These are phyloP conservation scores for Magnolia sinica DNA, from an alignment of 164 flowering plant species.

Conservation along the genomic window DNA sequence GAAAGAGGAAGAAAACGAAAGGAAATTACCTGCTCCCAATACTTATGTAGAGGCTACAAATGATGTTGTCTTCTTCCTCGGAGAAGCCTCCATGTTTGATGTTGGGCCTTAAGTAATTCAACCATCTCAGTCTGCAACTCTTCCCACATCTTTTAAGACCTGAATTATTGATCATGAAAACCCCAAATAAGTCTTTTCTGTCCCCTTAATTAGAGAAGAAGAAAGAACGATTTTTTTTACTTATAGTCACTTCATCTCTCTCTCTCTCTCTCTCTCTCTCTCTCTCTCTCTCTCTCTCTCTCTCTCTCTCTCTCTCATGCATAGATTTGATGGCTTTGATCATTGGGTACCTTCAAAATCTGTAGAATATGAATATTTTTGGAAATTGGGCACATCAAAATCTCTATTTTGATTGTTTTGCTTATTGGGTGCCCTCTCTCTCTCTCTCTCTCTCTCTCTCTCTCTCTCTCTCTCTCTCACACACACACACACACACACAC, in stretches of 20 bases:
- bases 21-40: slow-evolving; percentile 53
- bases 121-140: slow-evolving; percentile 81
- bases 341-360: not conserved
- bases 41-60: slow-evolving; percentile 57
- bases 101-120: slow-evolving; percentile 79
- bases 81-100: slow-evolving; percentile 79
- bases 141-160: slow-evolving; percentile 64
- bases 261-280: slow-evolving; percentile 5
- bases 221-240: not conserved
- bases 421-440: not conserved
- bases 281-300: not conserved
- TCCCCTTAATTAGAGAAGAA: not conserved
- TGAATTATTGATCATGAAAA: slow-evolving; percentile 1
- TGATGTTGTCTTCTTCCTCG: slow-evolving; percentile 73
- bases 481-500: not conserved
- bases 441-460: slow-evolving; percentile 9
- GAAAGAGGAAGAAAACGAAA: not conserved
- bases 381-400: too few species aligned
- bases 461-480: slow-evolving; percentile 8
- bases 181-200: not conserved
- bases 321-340: not conserved
- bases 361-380: too few species aligned
- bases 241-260: not conserved
- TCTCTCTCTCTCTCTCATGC: too few species aligned
- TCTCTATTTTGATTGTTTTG: not conserved